Conservation (phyloP, 2,329 filamentous ascomycete genomes). For the Colletotrichum lupini region DNA sequence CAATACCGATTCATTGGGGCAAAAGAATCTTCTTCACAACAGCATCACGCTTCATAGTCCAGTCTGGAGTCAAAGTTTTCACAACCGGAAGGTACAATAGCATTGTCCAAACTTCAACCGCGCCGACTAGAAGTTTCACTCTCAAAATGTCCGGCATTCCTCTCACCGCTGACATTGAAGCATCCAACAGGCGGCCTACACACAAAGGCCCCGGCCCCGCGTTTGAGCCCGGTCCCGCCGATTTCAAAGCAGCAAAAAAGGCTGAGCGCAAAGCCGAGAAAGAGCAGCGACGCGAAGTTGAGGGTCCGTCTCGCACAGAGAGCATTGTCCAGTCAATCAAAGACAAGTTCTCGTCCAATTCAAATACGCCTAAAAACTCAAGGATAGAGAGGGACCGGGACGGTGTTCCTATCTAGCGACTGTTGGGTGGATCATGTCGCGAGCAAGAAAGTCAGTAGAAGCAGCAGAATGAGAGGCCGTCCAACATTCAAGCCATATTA, state of each 20-base stretch:
- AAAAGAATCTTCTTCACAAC: too few species aligned
- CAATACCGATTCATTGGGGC: too few species aligned
- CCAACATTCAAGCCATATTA: too few species aligned
- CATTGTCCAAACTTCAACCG: too few species aligned
- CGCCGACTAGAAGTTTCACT: too few species aligned
- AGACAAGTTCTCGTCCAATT: neutral
- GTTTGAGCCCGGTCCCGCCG: constrained; percentile 20
- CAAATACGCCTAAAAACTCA: constrained; percentile 5
- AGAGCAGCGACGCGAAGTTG: neutral
- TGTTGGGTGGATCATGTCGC: neutral
- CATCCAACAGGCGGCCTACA: constrained; percentile 6
- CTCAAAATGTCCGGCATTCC: constrained; percentile 8
- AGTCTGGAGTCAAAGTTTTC: too few species aligned
- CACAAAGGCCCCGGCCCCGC: constrained; percentile 14
- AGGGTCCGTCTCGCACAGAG: neutral
- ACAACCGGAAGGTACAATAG: too few species aligned
- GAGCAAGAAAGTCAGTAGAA: too few species aligned
- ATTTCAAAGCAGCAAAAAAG: constrained; percentile 27
- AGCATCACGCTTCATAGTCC: too few species aligned
- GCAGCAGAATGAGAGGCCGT: too few species aligned
- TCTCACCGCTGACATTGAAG: constrained; percentile 24
- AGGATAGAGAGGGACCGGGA: neutral
- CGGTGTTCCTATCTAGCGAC: neutral
- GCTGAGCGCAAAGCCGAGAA: constrained; percentile 32
- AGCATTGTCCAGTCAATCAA: neutral